Conservation (phyloP, 495 filamentous ascomycete species). For the Venustampulla echinocandica region DNA sequence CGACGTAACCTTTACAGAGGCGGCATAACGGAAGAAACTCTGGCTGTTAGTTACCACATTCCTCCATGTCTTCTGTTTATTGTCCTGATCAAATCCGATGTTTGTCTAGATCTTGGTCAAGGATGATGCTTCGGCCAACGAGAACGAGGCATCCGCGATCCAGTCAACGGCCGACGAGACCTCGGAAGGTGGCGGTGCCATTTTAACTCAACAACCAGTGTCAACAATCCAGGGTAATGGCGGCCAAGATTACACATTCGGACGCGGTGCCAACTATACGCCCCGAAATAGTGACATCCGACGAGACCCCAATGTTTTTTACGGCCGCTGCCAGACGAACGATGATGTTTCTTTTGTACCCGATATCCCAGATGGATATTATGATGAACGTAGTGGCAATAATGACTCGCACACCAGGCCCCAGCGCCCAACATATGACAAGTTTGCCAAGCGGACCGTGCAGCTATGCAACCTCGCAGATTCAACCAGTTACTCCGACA, state of each 20-base stretch:
- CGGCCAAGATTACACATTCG: conserved; percentile 16
- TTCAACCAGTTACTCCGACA: conserved; percentile 55
- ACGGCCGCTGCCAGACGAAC: conserved; percentile 7
- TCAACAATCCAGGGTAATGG: conserved; percentile 1
- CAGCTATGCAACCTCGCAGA: conserved; percentile 55
- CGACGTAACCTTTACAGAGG: conserved; percentile 52
- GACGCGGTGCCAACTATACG: conserved; percentile 17
- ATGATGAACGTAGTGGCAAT: conserved; percentile 31
- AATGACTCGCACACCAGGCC: conserved; percentile 26
- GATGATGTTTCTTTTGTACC: conserved; percentile 20
- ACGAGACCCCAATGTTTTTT: conserved; percentile 18
- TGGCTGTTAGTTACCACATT: conserved; percentile 41
- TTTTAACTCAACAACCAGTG: conserved; percentile 4
- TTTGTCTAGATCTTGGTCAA: conserved; percentile 43
- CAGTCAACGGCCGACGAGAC: conserved; percentile 18
- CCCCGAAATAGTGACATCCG: conserved; percentile 8
- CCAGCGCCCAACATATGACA: conserved; percentile 25
- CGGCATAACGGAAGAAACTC: conserved; percentile 51
- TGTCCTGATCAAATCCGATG: conserved; percentile 14
- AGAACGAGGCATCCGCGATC: conserved; percentile 15
- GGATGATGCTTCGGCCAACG: conserved; percentile 28
- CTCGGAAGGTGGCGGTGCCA: conserved; percentile 25
- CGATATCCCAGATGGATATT: conserved; percentile 29
- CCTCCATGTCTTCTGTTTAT: background rate
- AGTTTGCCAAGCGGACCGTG: conserved; percentile 52